Evolutionary conservation across 1,139 yeast species (phyloP), one percentile per base, ranked within the genome.

Genomic region (Candida gigantensis): DNA sequence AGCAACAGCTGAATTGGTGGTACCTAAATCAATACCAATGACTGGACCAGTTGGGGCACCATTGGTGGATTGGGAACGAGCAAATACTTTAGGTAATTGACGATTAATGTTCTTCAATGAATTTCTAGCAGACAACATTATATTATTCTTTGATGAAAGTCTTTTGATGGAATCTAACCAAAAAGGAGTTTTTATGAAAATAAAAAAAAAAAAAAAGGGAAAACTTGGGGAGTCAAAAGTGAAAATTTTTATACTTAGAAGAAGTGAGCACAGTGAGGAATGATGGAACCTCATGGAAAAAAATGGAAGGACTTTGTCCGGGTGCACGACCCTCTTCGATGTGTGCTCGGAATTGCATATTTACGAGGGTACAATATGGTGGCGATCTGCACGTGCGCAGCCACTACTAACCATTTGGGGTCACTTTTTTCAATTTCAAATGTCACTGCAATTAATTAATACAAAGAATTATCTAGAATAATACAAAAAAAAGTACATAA

Each of bases 1-100:
- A 45, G 98, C 98, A 49, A 92, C 98, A 43, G 98, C 97, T 41
- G 98, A 92, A 81, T 92, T 92, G 69, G 97, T 92, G 68, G 97
- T 92, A 74, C 98, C 98, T 66, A 92, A 79, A 74, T 92, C 98
- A 62, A 92, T 90, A 77, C 98, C 98, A 60, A 92, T 90, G 44
- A 92, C 97, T 56, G 90, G 77, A 41, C 89, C 89, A 54, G 71
- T 71, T 54, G 62, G 84, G 57, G 71, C 75, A 63, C 66, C 68
- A 41, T 37, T 27, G 8, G 74, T 68, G 37, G 77, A 68, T 62
- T 75, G 74, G 66, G 67, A 68, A 74, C 84, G 80, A 52, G 70
- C 63, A 47, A 68, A 61, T 21, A 26, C 13, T 34, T 59, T 52
- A 43, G 59, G 53, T 42, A 72, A 71, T 52, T 70, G 62, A 51